phyloP scores from a whole-genome alignment of 2,329 filamentous ascomycete genomes.

The Microsporum canis region DNA sequence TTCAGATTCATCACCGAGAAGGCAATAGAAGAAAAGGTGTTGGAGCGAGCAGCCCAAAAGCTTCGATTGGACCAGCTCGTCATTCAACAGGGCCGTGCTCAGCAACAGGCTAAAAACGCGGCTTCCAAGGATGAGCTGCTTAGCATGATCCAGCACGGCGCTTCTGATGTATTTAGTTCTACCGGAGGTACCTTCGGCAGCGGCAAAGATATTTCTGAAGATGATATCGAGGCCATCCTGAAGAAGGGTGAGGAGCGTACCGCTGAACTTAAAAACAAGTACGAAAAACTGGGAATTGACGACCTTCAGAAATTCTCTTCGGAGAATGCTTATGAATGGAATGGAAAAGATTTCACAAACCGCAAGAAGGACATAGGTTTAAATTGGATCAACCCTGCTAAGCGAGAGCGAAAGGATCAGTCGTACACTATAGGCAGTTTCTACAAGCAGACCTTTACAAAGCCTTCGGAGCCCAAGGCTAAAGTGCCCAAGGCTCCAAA shows the following conservation, averaged over 20 bases:
- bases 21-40: constrained; percentile 94
- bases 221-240: constrained; percentile 83
- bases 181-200: constrained; percentile 49
- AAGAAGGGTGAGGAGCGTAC: constrained; percentile 79
- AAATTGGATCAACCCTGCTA: constrained; percentile 95
- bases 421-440: constrained; percentile 99
- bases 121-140: constrained; percentile 93
- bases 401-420: constrained; percentile 96
- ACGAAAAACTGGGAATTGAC: constrained; percentile 92
- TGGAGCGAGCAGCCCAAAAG: constrained; percentile 94
- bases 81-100: constrained; percentile 91
- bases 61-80: constrained; percentile 91
- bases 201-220: constrained; percentile 59
- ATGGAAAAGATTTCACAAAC: constrained; percentile 87
- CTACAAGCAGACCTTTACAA: constrained; percentile 77
- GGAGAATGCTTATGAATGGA: constrained; percentile 98
- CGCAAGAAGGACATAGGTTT: constrained; percentile 86
- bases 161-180: constrained; percentile 85
- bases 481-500: constrained; percentile 93
- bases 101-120: constrained; percentile 78
- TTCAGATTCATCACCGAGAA: constrained; percentile 97
- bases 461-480: constrained; percentile 73
- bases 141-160: constrained; percentile 97
- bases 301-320: constrained; percentile 96
- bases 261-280: constrained; percentile 80